These are phyloP conservation scores for Prinsepia uniflora DNA, from an alignment of 306 rosid species.

Conservation along the genomic window DNA sequence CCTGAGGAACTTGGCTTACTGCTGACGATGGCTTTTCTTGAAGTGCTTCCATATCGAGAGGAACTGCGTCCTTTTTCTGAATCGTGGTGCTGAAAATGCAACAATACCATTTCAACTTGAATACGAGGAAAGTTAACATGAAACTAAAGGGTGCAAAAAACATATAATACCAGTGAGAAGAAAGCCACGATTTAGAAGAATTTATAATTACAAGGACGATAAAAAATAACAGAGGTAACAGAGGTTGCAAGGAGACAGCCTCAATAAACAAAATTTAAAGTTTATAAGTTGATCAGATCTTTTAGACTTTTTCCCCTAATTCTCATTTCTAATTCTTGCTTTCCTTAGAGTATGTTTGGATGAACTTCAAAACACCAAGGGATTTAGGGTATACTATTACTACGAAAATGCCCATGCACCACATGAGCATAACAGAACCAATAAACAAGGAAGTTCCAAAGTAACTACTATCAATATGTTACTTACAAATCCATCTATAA, in stretches of 20 bases:
- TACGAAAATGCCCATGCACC: too few species aligned
- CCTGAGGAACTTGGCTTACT: slow-evolving; percentile 64
- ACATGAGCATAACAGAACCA: too few species aligned
- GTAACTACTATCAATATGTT: too few species aligned
- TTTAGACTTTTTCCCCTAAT: background rate
- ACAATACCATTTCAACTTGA: slow-evolving; percentile 4
- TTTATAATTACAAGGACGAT: background rate
- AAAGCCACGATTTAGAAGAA: background rate
- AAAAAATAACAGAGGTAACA: background rate
- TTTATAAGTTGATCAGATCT: background rate
- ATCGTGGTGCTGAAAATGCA: slow-evolving; percentile 53
- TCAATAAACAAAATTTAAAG: background rate
- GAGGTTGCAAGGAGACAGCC: background rate
- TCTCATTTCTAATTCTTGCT: background rate
- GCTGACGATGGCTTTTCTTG: slow-evolving; percentile 61
- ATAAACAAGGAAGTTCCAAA: too few species aligned
- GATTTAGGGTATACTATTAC: too few species aligned
- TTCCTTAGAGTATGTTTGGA: background rate
- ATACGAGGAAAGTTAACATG: background rate
- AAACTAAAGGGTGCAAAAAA: background rate
- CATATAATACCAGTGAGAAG: slow-evolving; percentile 1
- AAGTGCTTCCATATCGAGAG: slow-evolving; percentile 79
- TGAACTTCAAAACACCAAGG: too few species aligned
- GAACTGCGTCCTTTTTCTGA: slow-evolving; percentile 64
- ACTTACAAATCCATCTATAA: too few species aligned